Evolutionary conservation across 2,329 filamentous ascomycete species (phyloP), one percentile per base, ranked within the genome.

Genomic region (Verticillium isaacii): DNA sequence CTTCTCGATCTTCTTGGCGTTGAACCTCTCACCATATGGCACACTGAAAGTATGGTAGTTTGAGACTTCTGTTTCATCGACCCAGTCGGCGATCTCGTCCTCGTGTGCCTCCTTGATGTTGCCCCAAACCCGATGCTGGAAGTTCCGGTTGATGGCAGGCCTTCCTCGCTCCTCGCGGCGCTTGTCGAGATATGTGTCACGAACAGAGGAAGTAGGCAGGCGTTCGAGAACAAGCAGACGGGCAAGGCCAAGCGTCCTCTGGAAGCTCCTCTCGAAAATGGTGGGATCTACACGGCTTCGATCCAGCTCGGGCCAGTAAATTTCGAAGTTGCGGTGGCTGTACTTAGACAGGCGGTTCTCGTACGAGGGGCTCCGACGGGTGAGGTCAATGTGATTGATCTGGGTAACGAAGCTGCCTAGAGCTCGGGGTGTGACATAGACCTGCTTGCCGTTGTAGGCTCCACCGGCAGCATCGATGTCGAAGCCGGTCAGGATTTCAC

Each of bases 341-440:
- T 96, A 94, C 73, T 96, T 96, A 17, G 90, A 91, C 14, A 96
- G 81, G 11, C 92, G 87, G 66, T 92, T 96, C 70, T 96, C 92
- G 67, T 96, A 96, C 0, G 91, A 95, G 0, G 92, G 91, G 19
- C 90, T 94, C 52, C 92, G 86, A 23, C 92, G 85, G 4, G 85
- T 88, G 39, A 96, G 81, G 70, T 96, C 92, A 63, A 96, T 82
- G 3, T 88, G 88, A 68, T 96, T 96, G 70, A 86, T 82, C 74
- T 96, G 92, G 0, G 91, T 94, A 70, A 94, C 88, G 73, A 89
- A 94, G 11, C 91, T 89, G 55, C 86, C 86, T 15, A 96, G 73
- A 2, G 92, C 92, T 62, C 92, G 84, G 2, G 92, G 92, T 2
- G 89, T 88, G 29, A 87, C 87, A 70, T 89, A 96, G 19, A 96